Percentiles rank a stretch among this genome's conserved stretches.
Evolutionary conservation across 2,329 filamentous ascomycete species (phyloP).

Genomic region (Aspergillus calidoustus): DNA sequence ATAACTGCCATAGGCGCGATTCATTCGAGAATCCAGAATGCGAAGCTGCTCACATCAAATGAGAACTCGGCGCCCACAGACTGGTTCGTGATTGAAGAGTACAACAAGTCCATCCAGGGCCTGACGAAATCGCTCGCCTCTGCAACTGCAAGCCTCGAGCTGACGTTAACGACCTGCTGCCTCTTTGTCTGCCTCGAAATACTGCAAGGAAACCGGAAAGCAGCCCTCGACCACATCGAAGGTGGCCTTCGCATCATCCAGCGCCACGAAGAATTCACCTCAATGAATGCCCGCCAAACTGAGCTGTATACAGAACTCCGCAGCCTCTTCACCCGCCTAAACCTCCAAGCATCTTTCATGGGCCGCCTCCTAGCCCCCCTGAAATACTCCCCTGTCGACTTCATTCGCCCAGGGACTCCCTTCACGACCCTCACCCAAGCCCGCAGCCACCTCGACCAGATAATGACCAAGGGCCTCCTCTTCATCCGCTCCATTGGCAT

Average conservation of each 20-base stretch:
- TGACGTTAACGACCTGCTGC: slow-evolving; percentile 27
- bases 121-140: slow-evolving; percentile 39
- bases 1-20: slow-evolving; percentile 56
- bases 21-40: slow-evolving; percentile 41
- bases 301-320: slow-evolving; percentile 27
- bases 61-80: slow-evolving; percentile 29
- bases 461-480: slow-evolving; percentile 19
- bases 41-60: not conserved
- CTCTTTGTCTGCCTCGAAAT: slow-evolving; percentile 32
- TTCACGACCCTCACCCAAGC: slow-evolving; percentile 22
- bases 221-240: slow-evolving; percentile 29
- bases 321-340: slow-evolving; percentile 25
- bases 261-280: slow-evolving; percentile 3
- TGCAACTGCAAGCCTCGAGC: slow-evolving; percentile 2
- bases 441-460: slow-evolving; percentile 19
- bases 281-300: not conserved
- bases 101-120: slow-evolving; percentile 53
- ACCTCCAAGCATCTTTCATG: slow-evolving; percentile 28
- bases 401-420: not conserved
- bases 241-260: slow-evolving; percentile 27
- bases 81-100: slow-evolving; percentile 52
- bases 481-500: slow-evolving; percentile 19
- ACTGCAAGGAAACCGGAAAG: slow-evolving; percentile 21
- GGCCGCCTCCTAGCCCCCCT: slow-evolving; percentile 19
- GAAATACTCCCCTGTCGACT: slow-evolving; percentile 3